Base-by-base conservation (phyloP, 108 stramenopile genomes). In the Schizochytrium sp. region DNA sequence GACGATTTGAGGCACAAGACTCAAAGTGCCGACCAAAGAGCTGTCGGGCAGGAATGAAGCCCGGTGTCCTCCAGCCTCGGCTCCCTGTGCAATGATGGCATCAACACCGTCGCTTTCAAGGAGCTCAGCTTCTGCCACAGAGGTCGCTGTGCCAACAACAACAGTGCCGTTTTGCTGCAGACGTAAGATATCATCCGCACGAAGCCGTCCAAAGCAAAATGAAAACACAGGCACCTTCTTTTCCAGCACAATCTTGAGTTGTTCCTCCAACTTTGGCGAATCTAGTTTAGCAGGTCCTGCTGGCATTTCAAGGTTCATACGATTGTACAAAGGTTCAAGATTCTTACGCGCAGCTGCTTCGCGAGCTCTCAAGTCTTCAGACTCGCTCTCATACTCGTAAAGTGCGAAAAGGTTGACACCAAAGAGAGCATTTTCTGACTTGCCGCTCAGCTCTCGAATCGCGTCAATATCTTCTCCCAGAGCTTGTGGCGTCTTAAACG, bases 1-100 rank as follows among this genome's bases (percentile, higher is more conserved):
- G 3, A 60, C 57, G 69, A 57, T 41, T 72, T 72, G 72, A 4
- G 47, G 88, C 19, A 72, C 47, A 10, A 60, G 57, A 41, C 69
- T 72, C 53, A 89, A 17, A 17, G 57, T 60, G 40, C 57, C 72
- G 0, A 89, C 69, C 7, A 72, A 72, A 13, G 87, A 88, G 58
- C 72, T 72, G 5, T 50, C 53, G 72, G 69, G 69, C 40, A 72
- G 72, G 72, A 89, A 90, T n/a, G 87, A 83, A 13, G 87, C 89
- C 13, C 89, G 87, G 57, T 90, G 89, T 10, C 89, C 89, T 8
- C 89, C 89, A 41, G 89, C 89, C 61, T 90, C 89, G 4, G 76
- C 76, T 17, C 89, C 89, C 28, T 90, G 89, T 19, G 87, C 87
- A 15, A 90, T 47, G 28, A 90, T 88, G 58, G 57, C 46, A 28